phyloP scores from a whole-genome alignment of 768 basidiomycete genomes.

The Amanita inopinata region DNA sequence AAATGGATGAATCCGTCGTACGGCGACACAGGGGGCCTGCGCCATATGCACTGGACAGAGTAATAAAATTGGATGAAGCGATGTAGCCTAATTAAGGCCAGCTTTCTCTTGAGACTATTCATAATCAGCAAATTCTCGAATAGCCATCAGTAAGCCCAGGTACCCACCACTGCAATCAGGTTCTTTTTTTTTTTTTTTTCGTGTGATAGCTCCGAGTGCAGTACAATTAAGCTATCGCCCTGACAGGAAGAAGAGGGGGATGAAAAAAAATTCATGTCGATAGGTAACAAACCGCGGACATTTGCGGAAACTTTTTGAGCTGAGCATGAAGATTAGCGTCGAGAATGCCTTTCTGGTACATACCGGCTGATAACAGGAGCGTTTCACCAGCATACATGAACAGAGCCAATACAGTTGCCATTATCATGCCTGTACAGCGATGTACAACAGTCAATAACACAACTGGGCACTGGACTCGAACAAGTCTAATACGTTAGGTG shows the following conservation, averaged over 20 bases:
- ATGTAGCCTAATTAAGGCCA: neutral
- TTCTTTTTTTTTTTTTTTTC: neutral
- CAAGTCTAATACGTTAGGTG: neutral
- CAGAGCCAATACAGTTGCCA: neutral
- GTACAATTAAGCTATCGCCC: no score
- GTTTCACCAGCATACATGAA: neutral
- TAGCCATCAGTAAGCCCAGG: neutral
- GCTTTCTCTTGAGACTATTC: no score
- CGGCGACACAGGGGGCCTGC: no score
- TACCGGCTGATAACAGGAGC: neutral
- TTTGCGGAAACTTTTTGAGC: neutral
- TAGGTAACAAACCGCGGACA: neutral
- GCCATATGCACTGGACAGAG: no score
- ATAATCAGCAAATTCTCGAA: no score
- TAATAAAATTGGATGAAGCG: no score
- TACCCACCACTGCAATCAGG: conserved; percentile 2
- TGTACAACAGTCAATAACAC: neutral
- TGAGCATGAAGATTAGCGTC: neutral
- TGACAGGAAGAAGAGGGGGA: no score
- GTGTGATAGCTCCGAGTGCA: neutral
- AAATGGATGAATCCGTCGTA: no score
- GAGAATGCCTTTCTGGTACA: neutral
- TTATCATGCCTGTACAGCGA: conserved; percentile 1
- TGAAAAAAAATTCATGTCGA: no score
- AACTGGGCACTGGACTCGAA: neutral